phyloP scores from a whole-genome alignment of 75 land plant genomes.

The Cupressus sempervirens region DNA sequence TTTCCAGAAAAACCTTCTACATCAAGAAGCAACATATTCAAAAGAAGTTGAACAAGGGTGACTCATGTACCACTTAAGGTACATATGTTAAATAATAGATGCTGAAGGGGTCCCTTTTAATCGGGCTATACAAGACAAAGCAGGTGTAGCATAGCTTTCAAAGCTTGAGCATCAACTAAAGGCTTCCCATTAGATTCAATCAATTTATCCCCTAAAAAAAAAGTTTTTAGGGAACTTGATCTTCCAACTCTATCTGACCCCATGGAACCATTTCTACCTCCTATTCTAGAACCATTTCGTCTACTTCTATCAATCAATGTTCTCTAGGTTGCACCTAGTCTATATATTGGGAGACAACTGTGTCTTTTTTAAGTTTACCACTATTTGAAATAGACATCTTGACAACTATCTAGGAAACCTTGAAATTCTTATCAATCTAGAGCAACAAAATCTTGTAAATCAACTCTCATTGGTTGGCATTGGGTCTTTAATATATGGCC shows the following conservation, averaged over 20 bases:
- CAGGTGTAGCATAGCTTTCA: conserved; percentile 66
- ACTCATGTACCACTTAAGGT: conserved; percentile 62
- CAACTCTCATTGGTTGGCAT: no score
- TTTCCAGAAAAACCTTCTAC: conserved; percentile 20
- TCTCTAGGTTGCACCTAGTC: conserved; percentile 61
- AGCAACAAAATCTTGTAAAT: no score
- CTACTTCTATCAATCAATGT: conserved; percentile 19
- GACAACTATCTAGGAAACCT: no score
- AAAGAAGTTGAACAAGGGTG: conserved; percentile 55
- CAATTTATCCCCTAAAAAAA: conserved; percentile 34
- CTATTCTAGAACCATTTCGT: conserved; percentile 53
- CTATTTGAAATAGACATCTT: no score
- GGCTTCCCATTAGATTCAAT: conserved; percentile 77
- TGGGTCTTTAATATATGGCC: no score
- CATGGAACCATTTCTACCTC: conserved; percentile 39
- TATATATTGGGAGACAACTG: conserved; percentile 61
- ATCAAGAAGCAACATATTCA: conserved; percentile 80
- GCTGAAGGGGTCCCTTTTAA: conserved; percentile 69
- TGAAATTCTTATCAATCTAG: no score
- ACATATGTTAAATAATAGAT: conserved; percentile 75
- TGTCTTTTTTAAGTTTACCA: no score
- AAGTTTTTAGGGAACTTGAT: conserved; percentile 34
- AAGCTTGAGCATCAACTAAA: conserved; percentile 63
- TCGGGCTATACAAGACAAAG: conserved; percentile 80
- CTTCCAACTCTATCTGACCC: conserved; percentile 43